These are phyloP conservation scores for Daldinia caldariorum DNA, from an alignment of 495 filamentous ascomycete species.

Conservation along the genomic window DNA sequence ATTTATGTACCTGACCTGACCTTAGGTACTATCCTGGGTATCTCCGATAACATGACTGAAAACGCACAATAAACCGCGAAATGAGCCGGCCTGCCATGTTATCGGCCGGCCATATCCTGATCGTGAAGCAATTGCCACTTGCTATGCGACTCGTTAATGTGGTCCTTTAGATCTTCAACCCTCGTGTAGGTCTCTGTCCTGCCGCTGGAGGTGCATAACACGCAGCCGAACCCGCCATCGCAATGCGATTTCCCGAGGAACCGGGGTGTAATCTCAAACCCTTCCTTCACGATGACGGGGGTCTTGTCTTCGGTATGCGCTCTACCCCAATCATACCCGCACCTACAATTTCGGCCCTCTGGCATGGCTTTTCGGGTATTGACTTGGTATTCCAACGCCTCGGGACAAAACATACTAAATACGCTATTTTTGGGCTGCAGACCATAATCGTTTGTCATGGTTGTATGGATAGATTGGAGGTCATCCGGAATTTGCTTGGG, in stretches of 20 bases:
- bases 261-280: constrained; percentile 50
- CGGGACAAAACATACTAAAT: constrained; percentile 53
- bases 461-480: constrained; percentile 30
- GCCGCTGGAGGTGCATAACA: constrained; percentile 46
- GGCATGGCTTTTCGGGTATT: constrained; percentile 45
- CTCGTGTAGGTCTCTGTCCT: constrained; percentile 48
- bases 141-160: constrained; percentile 50
- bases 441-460: constrained; percentile 15
- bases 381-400: constrained; percentile 52
- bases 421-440: constrained; percentile 51
- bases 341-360: constrained; percentile 43
- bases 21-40: constrained; percentile 3
- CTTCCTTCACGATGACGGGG: constrained; percentile 44
- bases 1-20: no score
- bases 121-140: constrained; percentile 57
- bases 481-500: constrained; percentile 48
- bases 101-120: constrained; percentile 48
- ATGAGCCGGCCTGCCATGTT: no score
- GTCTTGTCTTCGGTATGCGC: constrained; percentile 9
- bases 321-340: constrained; percentile 50
- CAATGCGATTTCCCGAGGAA: constrained; percentile 55
- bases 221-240: constrained; percentile 45
- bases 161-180: constrained; percentile 44
- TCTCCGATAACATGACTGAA: neutral
- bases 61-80: neutral